Percentiles rank a stretch among this genome's conserved stretches.
Evolutionary conservation across 768 basidiomycete species (phyloP).

Genomic region (Sporobolomyces pararoseus): DNA sequence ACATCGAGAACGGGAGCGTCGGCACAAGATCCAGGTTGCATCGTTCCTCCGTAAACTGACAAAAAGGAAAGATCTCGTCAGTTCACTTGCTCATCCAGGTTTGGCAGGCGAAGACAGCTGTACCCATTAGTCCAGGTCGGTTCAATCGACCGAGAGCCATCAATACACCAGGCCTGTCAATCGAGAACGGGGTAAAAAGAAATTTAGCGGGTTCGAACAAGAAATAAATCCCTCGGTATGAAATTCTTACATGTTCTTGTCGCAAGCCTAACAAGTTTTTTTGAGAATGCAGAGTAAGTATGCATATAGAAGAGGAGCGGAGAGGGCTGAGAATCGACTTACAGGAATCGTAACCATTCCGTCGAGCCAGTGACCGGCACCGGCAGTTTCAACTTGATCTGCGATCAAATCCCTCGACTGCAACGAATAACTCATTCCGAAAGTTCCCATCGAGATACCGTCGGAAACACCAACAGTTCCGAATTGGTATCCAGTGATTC

Average conservation of each 20-base stretch:
- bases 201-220: not conserved
- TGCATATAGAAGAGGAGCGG: no score
- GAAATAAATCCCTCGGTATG: no score
- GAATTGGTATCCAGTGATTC: constrained; percentile 90
- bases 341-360: constrained; percentile 97
- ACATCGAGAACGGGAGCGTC: constrained; percentile 85
- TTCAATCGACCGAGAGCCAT: constrained; percentile 96
- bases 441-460: constrained; percentile 92
- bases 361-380: constrained; percentile 94
- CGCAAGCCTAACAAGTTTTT: no score
- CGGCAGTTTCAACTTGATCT: constrained; percentile 92
- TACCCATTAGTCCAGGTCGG: constrained; percentile 82
- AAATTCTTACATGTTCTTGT: constrained; percentile 80
- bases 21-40: constrained; percentile 85
- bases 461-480: constrained; percentile 97
- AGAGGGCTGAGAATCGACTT: constrained; percentile 45
- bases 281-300: no score
- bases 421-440: constrained; percentile 60
- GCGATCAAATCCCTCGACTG: constrained; percentile 97
- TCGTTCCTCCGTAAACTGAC: constrained; percentile 84
- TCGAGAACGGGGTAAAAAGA: not conserved
- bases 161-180: constrained; percentile 78
- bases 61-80: not conserved
- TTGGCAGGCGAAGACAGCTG: not conserved
- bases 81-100: not conserved